phyloP scores from a whole-genome alignment of 352 stramenopile species.

The Pythium pectinolyticum region DNA sequence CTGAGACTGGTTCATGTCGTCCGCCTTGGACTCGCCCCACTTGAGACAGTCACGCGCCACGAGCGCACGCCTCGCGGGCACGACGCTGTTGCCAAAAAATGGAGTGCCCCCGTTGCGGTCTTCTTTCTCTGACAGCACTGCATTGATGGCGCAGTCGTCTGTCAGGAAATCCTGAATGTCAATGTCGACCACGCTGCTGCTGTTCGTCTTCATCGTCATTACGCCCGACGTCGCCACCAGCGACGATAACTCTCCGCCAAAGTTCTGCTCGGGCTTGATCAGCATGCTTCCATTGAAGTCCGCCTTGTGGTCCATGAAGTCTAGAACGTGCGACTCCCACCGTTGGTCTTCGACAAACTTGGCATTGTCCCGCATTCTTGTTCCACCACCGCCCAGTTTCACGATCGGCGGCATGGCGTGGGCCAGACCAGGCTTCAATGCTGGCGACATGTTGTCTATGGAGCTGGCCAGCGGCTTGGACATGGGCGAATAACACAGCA shows the following conservation, averaged over 20 bases:
- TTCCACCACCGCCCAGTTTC: slow-evolving; percentile 50
- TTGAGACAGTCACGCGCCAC: slow-evolving; percentile 75
- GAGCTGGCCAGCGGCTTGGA: slow-evolving; percentile 56
- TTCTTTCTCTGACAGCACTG: slow-evolving; percentile 33
- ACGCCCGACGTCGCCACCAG: slow-evolving; percentile 34
- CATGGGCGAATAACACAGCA: slow-evolving; percentile 77
- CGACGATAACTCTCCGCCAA: slow-evolving; percentile 1
- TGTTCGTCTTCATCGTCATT: slow-evolving; percentile 41
- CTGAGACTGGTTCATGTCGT: slow-evolving; percentile 18
- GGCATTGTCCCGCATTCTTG: slow-evolving; percentile 23
- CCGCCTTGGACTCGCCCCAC: slow-evolving; percentile 44
- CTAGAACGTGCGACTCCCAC: slow-evolving; percentile 38
- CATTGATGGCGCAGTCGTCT: slow-evolving; percentile 73
- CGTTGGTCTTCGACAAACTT: slow-evolving; percentile 30
- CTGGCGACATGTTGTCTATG: slow-evolving; percentile 85
- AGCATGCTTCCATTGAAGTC: slow-evolving; percentile 39
- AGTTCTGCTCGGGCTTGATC: slow-evolving; percentile 18
- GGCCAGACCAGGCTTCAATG: slow-evolving; percentile 70
- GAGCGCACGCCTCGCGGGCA: slow-evolving; percentile 54
- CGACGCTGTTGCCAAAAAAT: slow-evolving; percentile 24
- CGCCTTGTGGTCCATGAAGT: slow-evolving; percentile 20
- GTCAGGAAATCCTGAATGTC: slow-evolving; percentile 82
- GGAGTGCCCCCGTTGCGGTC: slow-evolving; percentile 4
- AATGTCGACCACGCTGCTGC: slow-evolving; percentile 51
- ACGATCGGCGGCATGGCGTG: slow-evolving; percentile 52